phyloP scores from a whole-genome alignment of 345 rosid genomes.

The Conringia planisiliqua region DNA sequence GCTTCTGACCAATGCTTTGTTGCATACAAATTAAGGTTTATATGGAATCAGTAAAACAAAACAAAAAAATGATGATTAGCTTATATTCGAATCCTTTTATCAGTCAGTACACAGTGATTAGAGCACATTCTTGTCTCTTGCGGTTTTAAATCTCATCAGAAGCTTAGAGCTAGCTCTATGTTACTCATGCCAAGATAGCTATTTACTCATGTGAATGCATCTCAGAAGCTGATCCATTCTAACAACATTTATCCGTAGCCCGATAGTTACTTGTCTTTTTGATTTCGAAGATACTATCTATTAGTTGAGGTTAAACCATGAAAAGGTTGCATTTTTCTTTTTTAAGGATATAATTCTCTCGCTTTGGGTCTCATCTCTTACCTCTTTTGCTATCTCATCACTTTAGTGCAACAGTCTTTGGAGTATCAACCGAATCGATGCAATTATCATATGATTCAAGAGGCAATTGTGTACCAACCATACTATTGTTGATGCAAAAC shows the following conservation, averaged over 20 bases:
- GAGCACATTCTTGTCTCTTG: not conserved
- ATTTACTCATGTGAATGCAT: not conserved
- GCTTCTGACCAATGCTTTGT: not conserved
- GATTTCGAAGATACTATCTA: not conserved
- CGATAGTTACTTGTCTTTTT: not conserved
- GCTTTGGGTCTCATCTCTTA: slow-evolving; percentile 1
- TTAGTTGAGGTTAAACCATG: not conserved
- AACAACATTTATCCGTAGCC: not conserved
- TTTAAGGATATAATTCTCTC: not conserved
- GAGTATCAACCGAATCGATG: slow-evolving; percentile 96
- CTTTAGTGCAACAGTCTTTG: slow-evolving; percentile 82
- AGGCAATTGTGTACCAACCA: slow-evolving; percentile 88
- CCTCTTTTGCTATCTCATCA: slow-evolving; percentile 16
- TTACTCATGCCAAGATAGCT: not conserved
- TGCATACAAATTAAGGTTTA: not conserved
- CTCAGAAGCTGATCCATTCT: not conserved
- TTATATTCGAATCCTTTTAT: not conserved
- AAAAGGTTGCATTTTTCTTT: slow-evolving; percentile 1
- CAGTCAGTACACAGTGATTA: not conserved
- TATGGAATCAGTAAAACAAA: not conserved
- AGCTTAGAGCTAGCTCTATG: not conserved
- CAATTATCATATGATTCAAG: slow-evolving; percentile 85
- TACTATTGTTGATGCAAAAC: slow-evolving; percentile 85
- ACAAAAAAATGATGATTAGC: not conserved
- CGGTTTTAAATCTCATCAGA: not conserved